Evolutionary conservation across 2,329 filamentous ascomycete species (phyloP).

Genomic region (Elsinoe fawcettii): DNA sequence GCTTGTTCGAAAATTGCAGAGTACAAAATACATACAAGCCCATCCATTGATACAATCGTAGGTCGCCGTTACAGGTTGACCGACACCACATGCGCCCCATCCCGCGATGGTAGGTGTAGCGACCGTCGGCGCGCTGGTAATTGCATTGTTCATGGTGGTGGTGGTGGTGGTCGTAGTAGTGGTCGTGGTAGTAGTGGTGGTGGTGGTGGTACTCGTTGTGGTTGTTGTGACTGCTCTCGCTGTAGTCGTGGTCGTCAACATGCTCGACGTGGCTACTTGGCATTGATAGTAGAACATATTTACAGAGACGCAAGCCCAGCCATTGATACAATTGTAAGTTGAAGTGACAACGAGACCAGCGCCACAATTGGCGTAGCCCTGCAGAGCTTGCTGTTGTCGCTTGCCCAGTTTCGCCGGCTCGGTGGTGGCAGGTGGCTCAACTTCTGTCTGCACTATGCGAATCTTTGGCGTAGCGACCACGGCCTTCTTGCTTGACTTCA

Average conservation of each 20-base stretch:
- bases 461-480: neutral
- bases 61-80: neutral
- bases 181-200: neutral
- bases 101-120: too few relatives aligned
- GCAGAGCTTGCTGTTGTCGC: neutral
- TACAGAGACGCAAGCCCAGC: neutral
- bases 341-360: neutral
- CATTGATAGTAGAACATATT: neutral
- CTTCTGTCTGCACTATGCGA: neutral
- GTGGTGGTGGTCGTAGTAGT: neutral
- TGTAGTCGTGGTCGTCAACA: neutral
- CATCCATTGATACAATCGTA: conserved; percentile 8
- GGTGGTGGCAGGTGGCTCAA: neutral
- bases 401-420: neutral
- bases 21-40: neutral
- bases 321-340: neutral
- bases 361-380: neutral
- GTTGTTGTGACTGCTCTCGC: neutral
- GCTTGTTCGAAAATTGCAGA: neutral
- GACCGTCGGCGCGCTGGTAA: neutral
- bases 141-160: neutral
- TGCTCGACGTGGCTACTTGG: neutral
- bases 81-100: conserved; percentile 12
- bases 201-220: neutral
- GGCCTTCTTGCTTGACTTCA: neutral